Evolutionary conservation across 306 rosid species (phyloP).

Genomic region (Inga leiocalycina): DNA sequence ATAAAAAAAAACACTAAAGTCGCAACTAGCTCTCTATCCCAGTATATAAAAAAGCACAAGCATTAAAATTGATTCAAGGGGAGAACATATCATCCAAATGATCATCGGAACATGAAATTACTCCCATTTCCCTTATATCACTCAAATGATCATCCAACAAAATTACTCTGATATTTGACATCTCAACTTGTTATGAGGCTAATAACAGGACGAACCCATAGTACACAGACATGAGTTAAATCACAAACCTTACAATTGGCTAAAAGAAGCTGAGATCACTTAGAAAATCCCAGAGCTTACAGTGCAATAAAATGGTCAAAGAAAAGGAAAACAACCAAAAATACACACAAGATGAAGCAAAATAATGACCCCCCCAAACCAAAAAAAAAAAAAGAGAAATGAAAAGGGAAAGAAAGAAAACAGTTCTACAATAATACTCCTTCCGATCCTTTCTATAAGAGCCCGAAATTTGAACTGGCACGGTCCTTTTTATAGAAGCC

Average conservation of each 20-base stretch:
- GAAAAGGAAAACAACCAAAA: constrained; percentile 1
- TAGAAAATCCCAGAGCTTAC: constrained; percentile 24
- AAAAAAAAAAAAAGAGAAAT: background rate
- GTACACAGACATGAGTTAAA: constrained; percentile 25
- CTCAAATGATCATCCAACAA: background rate
- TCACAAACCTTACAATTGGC: constrained; percentile 19
- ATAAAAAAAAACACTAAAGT: constrained; percentile 3
- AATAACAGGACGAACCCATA: constrained; percentile 19
- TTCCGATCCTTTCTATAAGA: too few species aligned
- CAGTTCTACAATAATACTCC: background rate
- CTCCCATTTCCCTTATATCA: background rate
- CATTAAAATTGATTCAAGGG: background rate
- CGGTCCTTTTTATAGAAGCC: too few species aligned
- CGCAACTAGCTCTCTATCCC: constrained; percentile 16
- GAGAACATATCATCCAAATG: constrained; percentile 3
- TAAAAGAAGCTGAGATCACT: constrained; percentile 18
- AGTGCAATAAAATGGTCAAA: constrained; percentile 13
- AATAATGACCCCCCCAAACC: background rate
- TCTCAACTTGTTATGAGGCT: constrained; percentile 6
- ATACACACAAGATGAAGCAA: constrained; percentile 1
- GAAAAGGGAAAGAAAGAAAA: constrained; percentile 25
- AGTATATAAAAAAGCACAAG: background rate
- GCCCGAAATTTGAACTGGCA: too few species aligned
- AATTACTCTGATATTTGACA: background rate
- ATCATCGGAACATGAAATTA: background rate